A percentile compares a stretch with the other conserved stretches of the same genome.
Conservation (phyloP, 2,329 filamentous ascomycete species). For the Orbilia oligospora region DNA sequence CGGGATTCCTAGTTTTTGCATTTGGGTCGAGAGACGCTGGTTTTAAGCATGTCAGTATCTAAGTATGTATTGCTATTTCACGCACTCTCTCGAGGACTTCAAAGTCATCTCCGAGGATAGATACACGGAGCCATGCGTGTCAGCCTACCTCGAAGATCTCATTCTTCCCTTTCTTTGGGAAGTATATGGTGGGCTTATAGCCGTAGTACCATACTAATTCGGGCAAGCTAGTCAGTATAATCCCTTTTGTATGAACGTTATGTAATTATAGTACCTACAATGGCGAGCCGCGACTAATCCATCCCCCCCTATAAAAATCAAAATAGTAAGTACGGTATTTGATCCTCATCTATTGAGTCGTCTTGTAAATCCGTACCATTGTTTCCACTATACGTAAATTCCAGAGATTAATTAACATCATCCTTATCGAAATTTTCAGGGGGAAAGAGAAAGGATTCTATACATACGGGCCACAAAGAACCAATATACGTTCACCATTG, state of each 20-base stretch:
- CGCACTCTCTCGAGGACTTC: no score
- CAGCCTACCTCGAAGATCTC: slow-evolving; percentile 82
- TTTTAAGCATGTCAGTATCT: neutral
- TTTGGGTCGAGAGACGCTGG: slow-evolving; percentile 82
- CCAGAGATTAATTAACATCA: slow-evolving; percentile 60
- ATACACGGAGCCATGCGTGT: no score
- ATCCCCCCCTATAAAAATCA: slow-evolving; percentile 79
- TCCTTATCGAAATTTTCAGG: neutral
- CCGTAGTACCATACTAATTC: slow-evolving; percentile 79
- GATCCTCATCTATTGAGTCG: neutral
- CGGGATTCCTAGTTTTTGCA: slow-evolving; percentile 84
- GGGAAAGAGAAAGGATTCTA: neutral
- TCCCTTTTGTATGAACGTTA: neutral
- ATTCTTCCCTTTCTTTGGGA: slow-evolving; percentile 91
- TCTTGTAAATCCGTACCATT: slow-evolving; percentile 70
- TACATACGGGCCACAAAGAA: slow-evolving; percentile 84
- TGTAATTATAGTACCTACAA: slow-evolving; percentile 64
- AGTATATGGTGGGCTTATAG: slow-evolving; percentile 89
- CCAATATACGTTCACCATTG: slow-evolving; percentile 80
- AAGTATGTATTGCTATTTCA: neutral
- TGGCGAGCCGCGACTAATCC: slow-evolving; percentile 95
- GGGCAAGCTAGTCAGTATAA: neutral
- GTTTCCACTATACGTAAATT: slow-evolving; percentile 70
- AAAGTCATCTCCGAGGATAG: no score
- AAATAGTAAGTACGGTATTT: slow-evolving; percentile 36